A percentile compares a stretch with the other conserved stretches of the same genome.
These are phyloP conservation scores for Epichloe brachyelytri DNA, from an alignment of 2,329 filamentous ascomycete species.

Conservation along the genomic window DNA sequence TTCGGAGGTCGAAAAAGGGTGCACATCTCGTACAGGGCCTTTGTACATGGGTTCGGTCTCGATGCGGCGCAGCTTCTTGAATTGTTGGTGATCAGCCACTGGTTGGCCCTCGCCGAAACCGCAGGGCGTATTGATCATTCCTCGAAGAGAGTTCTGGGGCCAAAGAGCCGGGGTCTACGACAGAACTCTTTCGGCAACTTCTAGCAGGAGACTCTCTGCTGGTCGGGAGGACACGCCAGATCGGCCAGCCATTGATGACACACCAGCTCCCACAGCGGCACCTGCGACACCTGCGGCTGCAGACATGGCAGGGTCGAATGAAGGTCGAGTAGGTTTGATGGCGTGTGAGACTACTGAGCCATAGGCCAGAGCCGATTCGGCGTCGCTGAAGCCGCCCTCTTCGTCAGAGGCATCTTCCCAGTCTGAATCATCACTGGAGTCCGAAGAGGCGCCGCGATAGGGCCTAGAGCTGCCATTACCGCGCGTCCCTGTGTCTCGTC, in stretches of 20 bases:
- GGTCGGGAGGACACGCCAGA: background rate
- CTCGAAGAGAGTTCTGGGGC: conserved; percentile 47
- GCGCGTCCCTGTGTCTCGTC: conserved; percentile 21
- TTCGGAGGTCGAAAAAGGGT: conserved; percentile 54
- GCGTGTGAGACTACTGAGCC: conserved; percentile 16
- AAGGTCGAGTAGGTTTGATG: conserved; percentile 8
- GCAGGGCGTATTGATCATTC: conserved; percentile 36
- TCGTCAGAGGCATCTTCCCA: conserved; percentile 45
- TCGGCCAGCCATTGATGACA: conserved; percentile 3
- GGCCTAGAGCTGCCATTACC: conserved; percentile 29
- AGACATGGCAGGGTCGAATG: conserved; percentile 7
- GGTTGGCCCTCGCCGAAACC: conserved; percentile 32
- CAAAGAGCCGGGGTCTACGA: conserved; percentile 46
- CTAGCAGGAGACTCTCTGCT: conserved; percentile 6
- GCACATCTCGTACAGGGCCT: conserved; percentile 45
- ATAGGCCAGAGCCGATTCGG: conserved; percentile 28
- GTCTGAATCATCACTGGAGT: conserved; percentile 34
- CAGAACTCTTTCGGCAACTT: conserved; percentile 28
- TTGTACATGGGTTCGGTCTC: conserved; percentile 11
- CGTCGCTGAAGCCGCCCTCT: conserved; percentile 23
- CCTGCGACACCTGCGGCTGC: conserved; percentile 18
- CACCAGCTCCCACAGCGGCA: conserved; percentile 20
- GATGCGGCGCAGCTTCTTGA: conserved; percentile 12
- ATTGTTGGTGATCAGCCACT: conserved; percentile 14
- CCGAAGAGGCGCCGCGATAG: conserved; percentile 15